Base-by-base conservation (phyloP, 768 basidiomycete species). In the Pleurotus pulmonarius region DNA sequence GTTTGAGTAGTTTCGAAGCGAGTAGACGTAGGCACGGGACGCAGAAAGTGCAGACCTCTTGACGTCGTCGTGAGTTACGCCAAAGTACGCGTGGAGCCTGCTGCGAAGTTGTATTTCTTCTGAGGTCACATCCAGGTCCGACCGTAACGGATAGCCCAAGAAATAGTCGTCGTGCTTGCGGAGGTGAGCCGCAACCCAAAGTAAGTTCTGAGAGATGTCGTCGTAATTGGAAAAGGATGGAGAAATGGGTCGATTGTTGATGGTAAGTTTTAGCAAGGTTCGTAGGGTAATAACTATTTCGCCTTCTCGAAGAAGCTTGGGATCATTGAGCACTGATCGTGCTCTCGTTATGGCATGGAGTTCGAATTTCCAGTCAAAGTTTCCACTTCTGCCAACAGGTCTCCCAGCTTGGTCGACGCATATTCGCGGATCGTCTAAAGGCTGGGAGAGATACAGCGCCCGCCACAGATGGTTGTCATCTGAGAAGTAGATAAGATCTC, bases 391-490 rank as follows among this genome's bases (percentile, higher is more conserved):
- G 9, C 29, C 29, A 29, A 11, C 11, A 61, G 67, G 66, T 1
- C 24, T 46, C 3, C 75, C 75, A 18, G 65, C 61, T 9, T 69
- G 68, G 2, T 73, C 75, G 4, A 81, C 62, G 46, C 83, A 79
- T n/a, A 54, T 51, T 7, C 83, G 71, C 1, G 83, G 87, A 61
- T 90, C 86, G 57, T 90, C 89, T 56, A 88, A 75, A 0, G 79
- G 75, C 56, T 83, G 79, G 0, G 69, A 61, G 43, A 91, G 83
- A 67, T 89, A 91, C 4, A 90, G 73, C 7, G 68, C 70, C 6
- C 85, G 78, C 89, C 89, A 91, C 38, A 88, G 69, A 47, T 80
- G 70, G 24, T 71, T 71, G 59, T 80, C 74, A 7, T 69, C 68
- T 2, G 74, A 59, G 43, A 65, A 52, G 61, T 86, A 85, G 20